These are phyloP conservation scores for Aspergillus novoparasiticus DNA, from an alignment of 2,329 filamentous ascomycete genomes.

Conservation along the genomic window DNA sequence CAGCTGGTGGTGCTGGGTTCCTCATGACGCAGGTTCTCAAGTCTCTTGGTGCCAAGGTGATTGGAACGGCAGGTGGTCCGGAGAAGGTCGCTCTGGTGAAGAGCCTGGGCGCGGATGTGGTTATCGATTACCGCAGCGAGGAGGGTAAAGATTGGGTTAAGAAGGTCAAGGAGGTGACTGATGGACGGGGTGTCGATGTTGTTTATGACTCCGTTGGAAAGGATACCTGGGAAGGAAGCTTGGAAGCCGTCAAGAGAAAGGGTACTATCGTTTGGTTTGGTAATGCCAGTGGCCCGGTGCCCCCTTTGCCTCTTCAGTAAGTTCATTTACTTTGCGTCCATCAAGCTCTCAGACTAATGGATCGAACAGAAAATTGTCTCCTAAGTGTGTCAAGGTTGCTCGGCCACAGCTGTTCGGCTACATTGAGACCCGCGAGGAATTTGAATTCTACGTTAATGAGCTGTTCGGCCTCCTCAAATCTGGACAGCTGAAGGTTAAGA, in stretches of 20 bases:
- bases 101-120: slow-evolving; percentile 67
- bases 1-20: slow-evolving; percentile 78
- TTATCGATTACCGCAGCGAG: slow-evolving; percentile 81
- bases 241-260: slow-evolving; percentile 75
- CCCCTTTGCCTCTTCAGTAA: slow-evolving; percentile 64
- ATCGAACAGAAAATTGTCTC: slow-evolving; percentile 50
- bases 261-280: slow-evolving; percentile 78
- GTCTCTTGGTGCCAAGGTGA: slow-evolving; percentile 72
- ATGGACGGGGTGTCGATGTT: slow-evolving; percentile 70
- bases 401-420: slow-evolving; percentile 76
- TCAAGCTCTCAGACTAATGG: slow-evolving; percentile 9
- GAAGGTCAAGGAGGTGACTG: slow-evolving; percentile 80
- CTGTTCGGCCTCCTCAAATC: slow-evolving; percentile 72
- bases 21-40: slow-evolving; percentile 75
- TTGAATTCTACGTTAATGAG: slow-evolving; percentile 69
- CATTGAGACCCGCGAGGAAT: slow-evolving; percentile 68
- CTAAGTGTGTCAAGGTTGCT: slow-evolving; percentile 77
- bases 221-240: slow-evolving; percentile 76
- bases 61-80: slow-evolving; percentile 74
- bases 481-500: slow-evolving; percentile 69
- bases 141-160: slow-evolving; percentile 79
- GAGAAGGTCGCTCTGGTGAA: slow-evolving; percentile 73
- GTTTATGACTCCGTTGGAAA: slow-evolving; percentile 88
- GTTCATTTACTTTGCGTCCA: slow-evolving; percentile 45
- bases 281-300: slow-evolving; percentile 77